Conservation (phyloP, 768 basidiomycete species). For the Amanita subjunquillea region DNA sequence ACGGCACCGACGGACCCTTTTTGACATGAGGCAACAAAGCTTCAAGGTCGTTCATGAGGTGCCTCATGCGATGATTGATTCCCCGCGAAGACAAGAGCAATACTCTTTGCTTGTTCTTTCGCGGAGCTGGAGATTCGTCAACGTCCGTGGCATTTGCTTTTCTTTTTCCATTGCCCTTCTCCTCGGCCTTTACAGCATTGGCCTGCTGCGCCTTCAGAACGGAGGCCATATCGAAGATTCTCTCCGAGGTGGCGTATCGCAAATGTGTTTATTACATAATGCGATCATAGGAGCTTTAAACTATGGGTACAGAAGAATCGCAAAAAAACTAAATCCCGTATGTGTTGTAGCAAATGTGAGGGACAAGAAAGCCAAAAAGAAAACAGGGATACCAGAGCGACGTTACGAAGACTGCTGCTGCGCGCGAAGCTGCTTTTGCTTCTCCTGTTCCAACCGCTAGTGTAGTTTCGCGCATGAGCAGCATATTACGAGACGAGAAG, state of each 20-base stretch:
- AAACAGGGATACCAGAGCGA: background rate
- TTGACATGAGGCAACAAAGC: conserved; percentile 88
- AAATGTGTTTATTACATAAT: conserved; percentile 1
- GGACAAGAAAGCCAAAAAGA: background rate
- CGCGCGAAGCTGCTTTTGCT: conserved; percentile 66
- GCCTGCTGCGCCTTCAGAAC: conserved; percentile 51
- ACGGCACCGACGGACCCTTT: conserved; percentile 56
- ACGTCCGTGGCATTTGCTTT: conserved; percentile 53
- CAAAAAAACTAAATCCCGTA: conserved; percentile 10
- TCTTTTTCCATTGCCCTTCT: conserved; percentile 55
- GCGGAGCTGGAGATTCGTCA: conserved; percentile 34
- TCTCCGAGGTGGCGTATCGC: background rate
- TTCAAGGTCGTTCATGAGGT: conserved; percentile 93
- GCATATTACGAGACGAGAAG: conserved; percentile 13
- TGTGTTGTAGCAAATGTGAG: conserved; percentile 6
- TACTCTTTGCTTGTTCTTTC: conserved; percentile 92
- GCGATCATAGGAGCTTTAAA: conserved; percentile 4
- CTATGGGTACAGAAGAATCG: conserved; percentile 16
- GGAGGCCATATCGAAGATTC: conserved; percentile 41
- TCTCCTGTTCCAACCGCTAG: conserved; percentile 81
- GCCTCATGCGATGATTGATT: conserved; percentile 92
- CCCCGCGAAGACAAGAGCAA: conserved; percentile 88
- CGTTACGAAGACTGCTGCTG: conserved; percentile 12
- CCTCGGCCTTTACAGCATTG: conserved; percentile 42
- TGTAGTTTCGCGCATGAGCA: background rate